Base-by-base conservation (phyloP, 352 stramenopile genomes). In the Stramenopiles sp. region DNA sequence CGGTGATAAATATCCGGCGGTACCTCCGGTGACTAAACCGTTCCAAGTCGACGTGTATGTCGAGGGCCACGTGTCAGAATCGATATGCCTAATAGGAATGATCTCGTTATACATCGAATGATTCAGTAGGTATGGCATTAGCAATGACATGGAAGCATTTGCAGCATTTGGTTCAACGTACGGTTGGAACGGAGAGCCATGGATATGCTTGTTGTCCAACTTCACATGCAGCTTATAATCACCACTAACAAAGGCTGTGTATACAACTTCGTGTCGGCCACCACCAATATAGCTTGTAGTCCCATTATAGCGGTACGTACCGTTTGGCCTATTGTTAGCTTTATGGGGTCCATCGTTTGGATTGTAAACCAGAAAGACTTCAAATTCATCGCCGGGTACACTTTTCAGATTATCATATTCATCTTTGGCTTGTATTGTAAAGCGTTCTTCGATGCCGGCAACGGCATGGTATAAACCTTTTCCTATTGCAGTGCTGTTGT, bases 181-280 rank as follows among this genome's bases (percentile, higher is more conserved):
- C 4, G 83, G 67, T 7, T 80, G 32, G 31, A 86, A 88, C 25
- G 85, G 85, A 7, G 33, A 83, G 0, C 85, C 85, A 31, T 85
- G 86, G 25, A 88, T 88, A 39, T 87, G 83, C 30, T 82, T 81
- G 30, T 83, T 84, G 29, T 86, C 83, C 22, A 87, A 33, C 80
- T 80, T 87, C 14, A 88, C 39, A 25, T 30, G 76, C 39, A 88
- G 81, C 30, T 86, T 76, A 78, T 87, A 88, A 32, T 86, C 83
- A 0, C 85, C 85, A 0, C 33, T 30, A n/a, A 67, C 30, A 7
- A 83, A 7, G 7, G 82, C 80, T 31, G 75, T 67, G 67, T 85
- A 85, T 14, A 83, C 22, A 7, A 30, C 76, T n/a, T 29, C 7
- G 32, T 83, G 81, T 29, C 67, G 81, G 0, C 83, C 83, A 80